Percentiles rank a stretch among this genome's conserved stretches.
Evolutionary conservation across 2,329 filamentous ascomycete species (phyloP).

Genomic region (Fusarium beomiforme): DNA sequence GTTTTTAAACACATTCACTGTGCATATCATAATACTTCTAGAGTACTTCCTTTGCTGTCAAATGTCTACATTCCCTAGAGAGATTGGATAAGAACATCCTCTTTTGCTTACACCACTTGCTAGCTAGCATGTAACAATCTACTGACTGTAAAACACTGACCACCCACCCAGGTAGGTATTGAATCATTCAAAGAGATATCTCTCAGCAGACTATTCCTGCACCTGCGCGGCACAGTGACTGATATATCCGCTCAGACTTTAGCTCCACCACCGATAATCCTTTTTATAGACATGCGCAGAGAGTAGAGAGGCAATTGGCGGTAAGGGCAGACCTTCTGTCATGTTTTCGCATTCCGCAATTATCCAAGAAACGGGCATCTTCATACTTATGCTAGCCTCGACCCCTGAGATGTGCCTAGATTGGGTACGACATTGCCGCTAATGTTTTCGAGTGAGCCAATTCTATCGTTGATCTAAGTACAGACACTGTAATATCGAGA

Average conservation of each 20-base stretch:
- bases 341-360: background rate
- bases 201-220: background rate
- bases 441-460: conserved; percentile 48
- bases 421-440: conserved; percentile 55
- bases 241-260: background rate
- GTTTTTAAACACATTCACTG: too few species aligned
- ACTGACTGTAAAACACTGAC: too few species aligned
- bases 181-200: background rate
- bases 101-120: too few species aligned
- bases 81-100: too few species aligned
- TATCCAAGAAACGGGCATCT: background rate
- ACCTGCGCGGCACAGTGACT: too few species aligned
- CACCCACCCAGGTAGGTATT: too few species aligned
- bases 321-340: too few species aligned
- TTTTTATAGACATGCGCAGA: background rate
- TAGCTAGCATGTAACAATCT: too few species aligned
- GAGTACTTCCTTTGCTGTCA: too few species aligned
- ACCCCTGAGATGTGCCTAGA: conserved; percentile 57
- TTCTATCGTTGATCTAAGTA: conserved; percentile 52
- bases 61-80: too few species aligned
- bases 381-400: conserved; percentile 36
- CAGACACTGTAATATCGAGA: conserved; percentile 44
- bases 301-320: background rate
- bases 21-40: too few species aligned
- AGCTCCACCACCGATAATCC: background rate